Evolutionary conservation across 2,329 filamentous ascomycete genomes (phyloP), one percentile per base, ranked within the genome.

Genomic region (Penicillium sclerotigenum): DNA sequence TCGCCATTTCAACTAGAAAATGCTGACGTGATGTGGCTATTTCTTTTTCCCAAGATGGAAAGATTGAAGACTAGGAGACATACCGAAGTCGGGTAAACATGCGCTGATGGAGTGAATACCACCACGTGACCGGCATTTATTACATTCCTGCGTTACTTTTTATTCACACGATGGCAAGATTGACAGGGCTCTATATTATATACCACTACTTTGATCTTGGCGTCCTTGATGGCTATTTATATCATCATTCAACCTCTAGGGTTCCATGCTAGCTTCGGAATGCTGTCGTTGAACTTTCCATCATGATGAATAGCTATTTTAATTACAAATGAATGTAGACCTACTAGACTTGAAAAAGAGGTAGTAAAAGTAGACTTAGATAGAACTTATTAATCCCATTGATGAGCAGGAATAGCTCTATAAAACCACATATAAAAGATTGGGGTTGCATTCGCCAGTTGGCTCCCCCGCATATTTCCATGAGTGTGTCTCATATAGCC

Each of bases 51-150:
- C 13, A 43, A 50, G 33, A 34, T 29, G 42, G 16, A 38, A 41
- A 47, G 20, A 28, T 34, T 34, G 20, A 37, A 47, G 26, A 20
- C 41, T 45, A 14, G 11, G n/a, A 45, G 18, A 22, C 18, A 14
- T 33, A 10, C 40, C 22, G 24, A 28, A 9, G 11, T 40, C n/a
- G 47, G 37, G 14, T 11, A 34, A 48, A 52, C 29, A 52, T 9
- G 26, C 26, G 18, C 36, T 49, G 20, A n/a, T 34, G 11, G 22
- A 11, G 18, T 16, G 26, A 42, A 49, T 54, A 54, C 45, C 51
- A 54, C 51, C 52, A 54, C 52, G 52, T 54, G 52, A 54, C 52
- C 26, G 7, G 11, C 22, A 5, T 49, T 34, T 24, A 41, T 2
- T n/a, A 34, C 22, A 26, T 37, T 18, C 0, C 31, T 37, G 28